These are phyloP conservation scores for Zygosaccharomyces pseudorouxii DNA, from an alignment of 805 yeast species.

Conservation along the genomic window DNA sequence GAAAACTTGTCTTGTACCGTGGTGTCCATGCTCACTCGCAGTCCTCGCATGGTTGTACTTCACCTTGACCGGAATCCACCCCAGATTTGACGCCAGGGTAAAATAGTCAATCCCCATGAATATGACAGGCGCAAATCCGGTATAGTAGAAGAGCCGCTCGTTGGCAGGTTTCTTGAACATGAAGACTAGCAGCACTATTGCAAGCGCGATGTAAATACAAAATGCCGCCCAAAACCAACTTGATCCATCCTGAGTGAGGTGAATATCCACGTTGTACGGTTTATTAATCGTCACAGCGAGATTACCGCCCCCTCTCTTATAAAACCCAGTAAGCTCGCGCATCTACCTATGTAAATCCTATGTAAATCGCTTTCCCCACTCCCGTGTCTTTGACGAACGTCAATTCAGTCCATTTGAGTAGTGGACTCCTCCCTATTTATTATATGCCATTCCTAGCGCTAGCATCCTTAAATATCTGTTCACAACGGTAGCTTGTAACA, in stretches of 20 bases:
- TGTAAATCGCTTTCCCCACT: no score
- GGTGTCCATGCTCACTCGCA: slow-evolving; percentile 22
- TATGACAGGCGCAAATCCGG: slow-evolving; percentile 43
- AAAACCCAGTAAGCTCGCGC: slow-evolving; percentile 18
- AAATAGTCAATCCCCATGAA: slow-evolving; percentile 48
- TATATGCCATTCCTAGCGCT: no score
- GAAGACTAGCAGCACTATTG: slow-evolving; percentile 28
- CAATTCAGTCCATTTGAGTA: no score
- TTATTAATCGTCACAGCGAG: slow-evolving; percentile 45
- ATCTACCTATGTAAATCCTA: slow-evolving; percentile 4
- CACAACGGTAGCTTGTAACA: no score
- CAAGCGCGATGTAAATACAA: slow-evolving; percentile 40
- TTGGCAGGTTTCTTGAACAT: slow-evolving; percentile 31
- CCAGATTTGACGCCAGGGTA: slow-evolving; percentile 57
- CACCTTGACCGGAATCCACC: slow-evolving; percentile 46
- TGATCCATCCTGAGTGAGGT: slow-evolving; percentile 56
- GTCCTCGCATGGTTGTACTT: slow-evolving; percentile 48
- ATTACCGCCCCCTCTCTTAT: slow-evolving; percentile 36
- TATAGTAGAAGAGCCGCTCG: slow-evolving; percentile 35
- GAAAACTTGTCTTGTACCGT: slow-evolving; percentile 49
- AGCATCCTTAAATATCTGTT: no score
- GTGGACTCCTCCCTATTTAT: no score
- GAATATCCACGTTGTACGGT: slow-evolving; percentile 45
- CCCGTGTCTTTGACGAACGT: no score
- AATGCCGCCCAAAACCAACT: slow-evolving; percentile 68